Base-by-base conservation (phyloP, 2,329 filamentous ascomycete genomes). In the Stagonosporopsis cucurbitacearum region DNA sequence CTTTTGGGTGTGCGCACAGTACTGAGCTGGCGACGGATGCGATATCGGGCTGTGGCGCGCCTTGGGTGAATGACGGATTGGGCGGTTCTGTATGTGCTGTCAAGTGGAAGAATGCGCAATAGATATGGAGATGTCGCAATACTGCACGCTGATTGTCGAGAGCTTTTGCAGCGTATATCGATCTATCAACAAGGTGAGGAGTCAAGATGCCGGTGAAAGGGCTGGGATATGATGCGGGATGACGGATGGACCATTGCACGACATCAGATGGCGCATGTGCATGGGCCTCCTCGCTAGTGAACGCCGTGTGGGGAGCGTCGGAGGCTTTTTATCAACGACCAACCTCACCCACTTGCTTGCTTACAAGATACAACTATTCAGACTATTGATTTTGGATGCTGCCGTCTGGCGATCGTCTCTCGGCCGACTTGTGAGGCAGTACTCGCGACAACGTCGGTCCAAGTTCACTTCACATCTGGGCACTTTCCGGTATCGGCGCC, bases 41-140 rank as follows among this genome's bases (percentile, higher is more conserved):
- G 63, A 66, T 64, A 57, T 66, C 63, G 63, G 63, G 48, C 41
- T 55, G 51, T 45, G 40, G 54, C 26, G 23, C 45, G 36, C 28
- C 30, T 23, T 30, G 37, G 46, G 43, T 19, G 2, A 30, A 19
- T 39, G 32, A 39, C 44, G 35, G 39, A 54, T 28, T 17, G 44
- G 51, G 48, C 26, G 17, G 25, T 7, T 42, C 48, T 46, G 53
- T 40, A 19, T 23, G 32, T 32, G 44, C 13, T 32, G 42, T 33
- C 32, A 33, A 49, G 23, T 26, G 25, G 23, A 37, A 39, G 51
- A 36, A 48, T 32, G 50, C 44, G 50, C 50, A 42, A 44, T 49
- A 58, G 58, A 55, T 53, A 50, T 43, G 46, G 13, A 6, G 30
- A 51, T 49, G 53, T 47, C 37, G 53, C 37, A 51, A 56, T 56